Evolutionary conservation across 495 filamentous ascomycete species (phyloP).

Genomic region (Penicillium taxi): DNA sequence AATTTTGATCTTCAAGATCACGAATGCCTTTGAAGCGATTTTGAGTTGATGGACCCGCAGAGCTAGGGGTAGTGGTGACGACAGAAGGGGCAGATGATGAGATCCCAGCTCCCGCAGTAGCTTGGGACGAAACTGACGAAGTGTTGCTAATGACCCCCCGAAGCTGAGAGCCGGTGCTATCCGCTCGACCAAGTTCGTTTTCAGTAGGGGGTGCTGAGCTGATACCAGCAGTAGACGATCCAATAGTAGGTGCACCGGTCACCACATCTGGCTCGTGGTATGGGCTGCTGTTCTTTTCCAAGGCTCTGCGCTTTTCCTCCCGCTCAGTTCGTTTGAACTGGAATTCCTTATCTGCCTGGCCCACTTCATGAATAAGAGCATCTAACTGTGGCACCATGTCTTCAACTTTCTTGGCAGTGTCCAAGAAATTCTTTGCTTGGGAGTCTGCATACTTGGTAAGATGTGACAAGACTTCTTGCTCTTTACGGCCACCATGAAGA

Average conservation of each 20-base stretch:
- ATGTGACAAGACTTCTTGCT: constrained; percentile 94
- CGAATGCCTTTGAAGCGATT: constrained; percentile 80
- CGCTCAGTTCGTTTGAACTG: constrained; percentile 87
- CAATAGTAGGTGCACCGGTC: constrained; percentile 14
- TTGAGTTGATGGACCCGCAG: constrained; percentile 38
- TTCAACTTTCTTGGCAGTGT: constrained; percentile 79
- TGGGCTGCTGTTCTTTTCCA: constrained; percentile 82
- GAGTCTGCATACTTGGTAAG: constrained; percentile 90
- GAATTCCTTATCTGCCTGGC: constrained; percentile 89
- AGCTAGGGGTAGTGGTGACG: constrained; percentile 27
- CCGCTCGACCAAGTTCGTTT: constrained; percentile 58
- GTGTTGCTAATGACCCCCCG: constrained; percentile 41
- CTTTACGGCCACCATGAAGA: constrained; percentile 91
- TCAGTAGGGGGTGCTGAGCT: constrained; percentile 46
- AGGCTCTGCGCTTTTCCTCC: constrained; percentile 78
- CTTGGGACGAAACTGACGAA: constrained; percentile 42
- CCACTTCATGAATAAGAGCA: constrained; percentile 82
- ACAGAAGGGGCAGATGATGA: constrained; percentile 28
- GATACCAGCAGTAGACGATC: constrained; percentile 19
- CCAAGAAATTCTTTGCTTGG: constrained; percentile 75
- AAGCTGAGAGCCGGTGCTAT: constrained; percentile 63
- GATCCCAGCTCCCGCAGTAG: constrained; percentile 26
- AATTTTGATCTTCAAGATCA: constrained; percentile 77
- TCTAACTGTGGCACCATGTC: constrained; percentile 83
- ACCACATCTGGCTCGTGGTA: constrained; percentile 67